These are phyloP conservation scores for Lunasporangiospora selenospora DNA, from an alignment of 192 early-diverging fungal genomes.

Conservation along the genomic window DNA sequence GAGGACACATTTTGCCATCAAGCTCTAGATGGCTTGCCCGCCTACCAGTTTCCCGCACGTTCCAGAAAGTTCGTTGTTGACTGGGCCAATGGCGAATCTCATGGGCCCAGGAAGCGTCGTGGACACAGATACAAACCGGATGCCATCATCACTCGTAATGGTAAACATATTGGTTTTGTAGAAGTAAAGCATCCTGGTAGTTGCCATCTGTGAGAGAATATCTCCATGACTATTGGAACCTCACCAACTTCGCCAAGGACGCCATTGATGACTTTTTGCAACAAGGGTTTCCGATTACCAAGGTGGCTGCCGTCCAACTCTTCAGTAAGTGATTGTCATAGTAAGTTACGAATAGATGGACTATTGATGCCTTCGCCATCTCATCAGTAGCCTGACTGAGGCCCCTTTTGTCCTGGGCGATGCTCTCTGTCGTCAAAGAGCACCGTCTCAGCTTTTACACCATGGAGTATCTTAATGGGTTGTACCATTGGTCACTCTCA, in stretches of 20 bases:
- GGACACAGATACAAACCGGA: constrained; percentile 15
- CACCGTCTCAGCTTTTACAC: constrained; percentile 11
- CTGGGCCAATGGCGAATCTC: constrained; percentile 16
- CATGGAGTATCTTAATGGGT: constrained; percentile 14
- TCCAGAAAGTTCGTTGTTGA: constrained; percentile 5
- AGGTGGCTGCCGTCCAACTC: constrained; percentile 10
- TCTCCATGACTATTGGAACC: constrained; percentile 16
- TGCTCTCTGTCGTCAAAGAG: constrained; percentile 4
- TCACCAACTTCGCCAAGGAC: constrained; percentile 15
- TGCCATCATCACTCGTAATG: background rate
- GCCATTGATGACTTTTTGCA: constrained; percentile 10
- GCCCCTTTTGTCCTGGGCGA: background rate
- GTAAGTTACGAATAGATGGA: constrained; percentile 4
- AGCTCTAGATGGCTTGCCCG: constrained; percentile 7
- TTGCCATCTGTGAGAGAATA: constrained; percentile 14
- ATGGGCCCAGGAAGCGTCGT: constrained; percentile 8
- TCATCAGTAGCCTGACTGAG: background rate
- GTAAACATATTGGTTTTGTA: constrained; percentile 7
- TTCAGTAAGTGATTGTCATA: constrained; percentile 11
- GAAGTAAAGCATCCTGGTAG: constrained; percentile 13
- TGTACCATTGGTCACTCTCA: constrained; percentile 18
- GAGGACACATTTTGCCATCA: constrained; percentile 20
- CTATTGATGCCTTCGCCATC: constrained; percentile 1
- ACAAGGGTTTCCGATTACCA: constrained; percentile 16
- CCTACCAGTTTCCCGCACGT: constrained; percentile 3